Evolutionary conservation across 2,329 filamentous ascomycete species (phyloP), one percentile per base, ranked within the genome.

Genomic region (Penicillium sp.): DNA sequence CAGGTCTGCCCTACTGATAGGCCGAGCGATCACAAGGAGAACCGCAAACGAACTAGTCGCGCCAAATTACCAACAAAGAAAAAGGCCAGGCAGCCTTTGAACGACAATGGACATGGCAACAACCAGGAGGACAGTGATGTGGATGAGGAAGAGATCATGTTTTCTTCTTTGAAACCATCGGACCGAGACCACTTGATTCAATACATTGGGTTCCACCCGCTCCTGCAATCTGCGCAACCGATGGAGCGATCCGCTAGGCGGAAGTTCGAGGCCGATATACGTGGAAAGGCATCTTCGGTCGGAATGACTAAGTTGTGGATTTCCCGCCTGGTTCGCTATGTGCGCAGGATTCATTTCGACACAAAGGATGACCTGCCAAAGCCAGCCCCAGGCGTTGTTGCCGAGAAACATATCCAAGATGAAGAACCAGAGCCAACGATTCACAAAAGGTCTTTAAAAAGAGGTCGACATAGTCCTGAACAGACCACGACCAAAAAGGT

Each of bases 381-480:
- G 7, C 6, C 5, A 9, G 24, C 1, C 23, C 51, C 55, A 18
- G 56, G 53, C 1, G 50, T 51, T 5, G 32, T 46, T 2, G 65
- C 64, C 27, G 64, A 63, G 4, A 51, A 60, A n/a, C 63, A 68
- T 46, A 54, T 65, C 12, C 51, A 64, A 8, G 55, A 57, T 20
- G 52, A 50, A n/a, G 30, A 7, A 5, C 8, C 33, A 10, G 20
- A 21, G 15, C 7, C 33, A n/a, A 36, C 4, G 15, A 12, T 26
- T 26, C 18, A 18, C 17, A 40, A 2, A 24, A 7, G 5, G n/a
- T 10, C 21, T 26, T 15, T 7, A 3, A 40, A 40, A 26, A 15
- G n/a, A 26, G 9, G 13, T 17, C 36, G 23, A 10, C 23, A 26
- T 26, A 26, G 36, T 8, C 18, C 36, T 26, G 21, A 40, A 40